phyloP scores from a whole-genome alignment of 352 stramenopile species.

The Saprolegnia diclina region DNA sequence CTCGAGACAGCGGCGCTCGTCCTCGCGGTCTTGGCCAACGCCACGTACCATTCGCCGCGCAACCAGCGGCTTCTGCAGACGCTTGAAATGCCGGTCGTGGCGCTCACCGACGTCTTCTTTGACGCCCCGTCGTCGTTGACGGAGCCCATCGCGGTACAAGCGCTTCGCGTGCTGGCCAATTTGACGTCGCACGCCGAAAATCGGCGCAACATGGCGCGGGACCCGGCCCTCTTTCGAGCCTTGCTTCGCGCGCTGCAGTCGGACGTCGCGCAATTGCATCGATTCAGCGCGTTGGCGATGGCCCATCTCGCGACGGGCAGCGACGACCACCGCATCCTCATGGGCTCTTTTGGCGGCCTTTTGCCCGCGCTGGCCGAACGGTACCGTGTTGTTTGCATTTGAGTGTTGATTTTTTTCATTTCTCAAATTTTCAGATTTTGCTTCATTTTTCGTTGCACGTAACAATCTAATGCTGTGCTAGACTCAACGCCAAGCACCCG shows the following conservation, averaged over 20 bases:
- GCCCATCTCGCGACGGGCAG: constrained; percentile 55
- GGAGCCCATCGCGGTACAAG: not conserved
- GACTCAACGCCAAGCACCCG: constrained; percentile 56
- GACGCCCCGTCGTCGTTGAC: constrained; percentile 22
- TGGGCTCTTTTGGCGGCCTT: constrained; percentile 44
- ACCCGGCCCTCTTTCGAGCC: constrained; percentile 34
- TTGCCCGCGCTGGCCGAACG: constrained; percentile 37
- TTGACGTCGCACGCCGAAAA: constrained; percentile 27
- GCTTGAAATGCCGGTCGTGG: constrained; percentile 34
- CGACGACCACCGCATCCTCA: constrained; percentile 50
- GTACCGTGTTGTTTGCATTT: not conserved
- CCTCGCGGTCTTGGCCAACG: constrained; percentile 43
- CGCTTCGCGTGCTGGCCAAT: constrained; percentile 7
- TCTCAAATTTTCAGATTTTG: not conserved
- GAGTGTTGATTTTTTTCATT: not conserved
- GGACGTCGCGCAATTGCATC: constrained; percentile 49
- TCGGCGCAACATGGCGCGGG: constrained; percentile 26
- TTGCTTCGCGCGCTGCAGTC: constrained; percentile 45
- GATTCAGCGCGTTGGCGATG: constrained; percentile 49
- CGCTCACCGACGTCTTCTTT: constrained; percentile 38
- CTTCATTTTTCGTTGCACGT: no score
- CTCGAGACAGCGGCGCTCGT: constrained; percentile 40
- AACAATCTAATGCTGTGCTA: constrained; percentile 27
- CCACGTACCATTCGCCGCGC: constrained; percentile 34
- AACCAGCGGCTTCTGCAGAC: constrained; percentile 45